Evolutionary conservation across 2,329 filamentous ascomycete species (phyloP).

Genomic region (Pyrenophora teres): DNA sequence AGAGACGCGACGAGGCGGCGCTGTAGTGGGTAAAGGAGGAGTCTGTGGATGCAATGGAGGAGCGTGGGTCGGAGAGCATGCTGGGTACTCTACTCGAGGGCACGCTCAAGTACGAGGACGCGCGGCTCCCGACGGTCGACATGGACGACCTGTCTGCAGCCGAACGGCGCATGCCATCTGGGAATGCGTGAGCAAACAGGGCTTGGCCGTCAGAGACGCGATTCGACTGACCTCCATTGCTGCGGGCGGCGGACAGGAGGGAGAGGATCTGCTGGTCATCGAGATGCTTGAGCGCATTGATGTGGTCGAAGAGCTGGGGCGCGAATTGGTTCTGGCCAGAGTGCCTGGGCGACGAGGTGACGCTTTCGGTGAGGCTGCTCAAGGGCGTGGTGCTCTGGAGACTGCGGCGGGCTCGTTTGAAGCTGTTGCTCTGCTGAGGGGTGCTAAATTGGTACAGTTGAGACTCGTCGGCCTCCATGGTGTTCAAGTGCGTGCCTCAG

Average conservation of each 20-base stretch:
- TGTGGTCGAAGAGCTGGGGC: constrained; percentile 46
- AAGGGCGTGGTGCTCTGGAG: constrained; percentile 45
- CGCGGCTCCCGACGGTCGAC: constrained; percentile 44
- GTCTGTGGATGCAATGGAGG: constrained; percentile 46
- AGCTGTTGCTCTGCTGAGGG: constrained; percentile 42
- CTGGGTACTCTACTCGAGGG: constrained; percentile 46
- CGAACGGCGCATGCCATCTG: constrained; percentile 43
- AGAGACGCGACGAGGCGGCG: constrained; percentile 44
- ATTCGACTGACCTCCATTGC: constrained; percentile 42
- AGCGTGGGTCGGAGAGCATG: constrained; percentile 45
- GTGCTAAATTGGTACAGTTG: constrained; percentile 45
- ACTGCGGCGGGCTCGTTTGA: constrained; percentile 47
- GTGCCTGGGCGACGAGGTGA: constrained; percentile 43
- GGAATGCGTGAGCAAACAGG: constrained; percentile 25
- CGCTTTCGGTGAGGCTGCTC: constrained; percentile 44
- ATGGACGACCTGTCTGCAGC: constrained; percentile 44
- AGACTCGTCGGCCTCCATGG: constrained; percentile 47
- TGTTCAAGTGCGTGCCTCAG: constrained; percentile 37
- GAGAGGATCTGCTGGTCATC: constrained; percentile 48
- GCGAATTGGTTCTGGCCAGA: constrained; percentile 42
- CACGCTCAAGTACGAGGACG: constrained; percentile 45
- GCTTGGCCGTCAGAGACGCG: constrained; percentile 12
- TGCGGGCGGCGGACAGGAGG: constrained; percentile 43
- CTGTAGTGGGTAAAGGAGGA: constrained; percentile 46
- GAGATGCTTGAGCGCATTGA: constrained; percentile 48